Conservation (phyloP, 2,329 filamentous ascomycete species). For the Fusarium austroafricanum region DNA sequence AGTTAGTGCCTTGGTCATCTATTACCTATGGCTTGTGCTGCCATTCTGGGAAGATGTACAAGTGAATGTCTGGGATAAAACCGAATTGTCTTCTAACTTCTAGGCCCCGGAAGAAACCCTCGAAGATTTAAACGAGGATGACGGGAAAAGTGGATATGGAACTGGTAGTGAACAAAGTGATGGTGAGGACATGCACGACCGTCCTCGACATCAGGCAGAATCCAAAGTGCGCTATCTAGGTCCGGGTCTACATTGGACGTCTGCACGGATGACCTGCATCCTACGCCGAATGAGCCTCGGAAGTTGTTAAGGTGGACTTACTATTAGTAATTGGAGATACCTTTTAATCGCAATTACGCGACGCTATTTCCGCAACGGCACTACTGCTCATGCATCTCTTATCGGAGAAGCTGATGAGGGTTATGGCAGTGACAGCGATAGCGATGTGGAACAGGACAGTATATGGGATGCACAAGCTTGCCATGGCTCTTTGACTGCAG, state of each 20-base stretch:
- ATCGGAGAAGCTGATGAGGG: slow-evolving; percentile 1
- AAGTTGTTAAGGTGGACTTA: neutral
- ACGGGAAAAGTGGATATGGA: neutral
- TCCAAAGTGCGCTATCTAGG: neutral
- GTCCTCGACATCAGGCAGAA: neutral
- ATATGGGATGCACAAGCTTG: neutral
- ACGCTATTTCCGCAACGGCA: slow-evolving; percentile 3
- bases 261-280: neutral
- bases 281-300: neutral
- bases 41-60: slow-evolving; percentile 2
- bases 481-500: neutral
- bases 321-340: slow-evolving; percentile 9
- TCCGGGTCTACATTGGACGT: neutral
- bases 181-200: neutral
- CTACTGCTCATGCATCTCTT: neutral
- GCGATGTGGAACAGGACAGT: neutral
- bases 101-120: neutral
- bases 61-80: neutral
- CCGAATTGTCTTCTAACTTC: neutral
- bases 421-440: neutral
- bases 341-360: neutral
- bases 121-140: neutral
- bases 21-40: slow-evolving; percentile 4
- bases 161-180: neutral
- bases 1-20: neutral